A percentile compares a stretch with the other conserved stretches of the same genome.
Evolutionary conservation across 2,329 filamentous ascomycete genomes (phyloP).

Genomic region (Pseudocercospora crystallina): DNA sequence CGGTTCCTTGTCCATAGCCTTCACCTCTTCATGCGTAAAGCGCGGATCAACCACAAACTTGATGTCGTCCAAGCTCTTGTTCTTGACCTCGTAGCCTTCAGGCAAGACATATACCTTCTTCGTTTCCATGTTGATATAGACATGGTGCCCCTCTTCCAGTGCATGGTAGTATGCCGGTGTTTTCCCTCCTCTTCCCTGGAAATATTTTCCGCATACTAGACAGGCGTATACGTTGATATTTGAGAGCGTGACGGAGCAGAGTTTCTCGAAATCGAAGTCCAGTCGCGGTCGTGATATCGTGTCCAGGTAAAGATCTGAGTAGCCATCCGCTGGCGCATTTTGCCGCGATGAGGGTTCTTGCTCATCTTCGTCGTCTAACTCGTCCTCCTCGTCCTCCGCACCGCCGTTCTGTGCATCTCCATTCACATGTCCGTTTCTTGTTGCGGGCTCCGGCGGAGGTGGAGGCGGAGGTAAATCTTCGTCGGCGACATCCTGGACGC

Average conservation of each 20-base stretch:
- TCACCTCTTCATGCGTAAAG: slow-evolving; percentile 77
- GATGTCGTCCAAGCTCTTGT: slow-evolving; percentile 93
- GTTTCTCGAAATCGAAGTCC: slow-evolving; percentile 98
- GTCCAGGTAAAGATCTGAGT: slow-evolving; percentile 94
- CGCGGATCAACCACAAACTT: slow-evolving; percentile 94
- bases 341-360: slow-evolving; percentile 59
- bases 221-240: slow-evolving; percentile 99
- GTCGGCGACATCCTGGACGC: slow-evolving; percentile 46
- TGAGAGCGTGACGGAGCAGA: slow-evolving; percentile 91
- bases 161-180: slow-evolving; percentile 98
- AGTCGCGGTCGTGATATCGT: slow-evolving; percentile 90
- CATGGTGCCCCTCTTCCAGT: slow-evolving; percentile 91
- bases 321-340: slow-evolving; percentile 77
- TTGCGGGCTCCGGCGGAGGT: slow-evolving; percentile 22
- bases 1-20: slow-evolving; percentile 67
- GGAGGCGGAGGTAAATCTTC: slow-evolving; percentile 30
- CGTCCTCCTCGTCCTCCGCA: slow-evolving; percentile 34
- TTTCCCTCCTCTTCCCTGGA: slow-evolving; percentile 86
- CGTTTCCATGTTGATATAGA: slow-evolving; percentile 96
- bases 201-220: slow-evolving; percentile 96
- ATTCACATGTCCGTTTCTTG: slow-evolving; percentile 27
- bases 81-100: slow-evolving; percentile 94
- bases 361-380: slow-evolving; percentile 38
- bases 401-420: slow-evolving; percentile 37
- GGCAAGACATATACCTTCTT: slow-evolving; percentile 90